phyloP scores from a whole-genome alignment of 306 rosid species.

The Lagenaria siceraria region DNA sequence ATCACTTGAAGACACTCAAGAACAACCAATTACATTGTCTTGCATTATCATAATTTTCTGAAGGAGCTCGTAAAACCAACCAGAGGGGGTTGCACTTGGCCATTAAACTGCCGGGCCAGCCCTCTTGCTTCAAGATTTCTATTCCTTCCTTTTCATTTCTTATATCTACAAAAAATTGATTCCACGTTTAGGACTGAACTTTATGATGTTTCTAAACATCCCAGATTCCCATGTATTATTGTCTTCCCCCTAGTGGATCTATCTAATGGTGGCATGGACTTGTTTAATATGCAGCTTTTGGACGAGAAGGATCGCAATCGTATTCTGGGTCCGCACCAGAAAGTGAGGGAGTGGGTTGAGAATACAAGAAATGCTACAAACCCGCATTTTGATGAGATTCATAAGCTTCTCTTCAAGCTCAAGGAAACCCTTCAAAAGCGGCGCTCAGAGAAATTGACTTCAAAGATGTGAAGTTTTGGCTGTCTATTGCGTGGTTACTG shows the following conservation, averaged over 20 bases:
- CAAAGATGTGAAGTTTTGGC: conserved; percentile 37
- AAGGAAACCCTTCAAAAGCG: conserved; percentile 29
- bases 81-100: not conserved
- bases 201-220: not conserved
- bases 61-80: not conserved
- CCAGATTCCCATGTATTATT: not conserved
- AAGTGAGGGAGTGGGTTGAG: conserved; percentile 75
- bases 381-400: conserved; percentile 81
- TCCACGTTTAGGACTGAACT: conserved; percentile 2
- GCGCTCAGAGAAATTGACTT: conserved; percentile 24
- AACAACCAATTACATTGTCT: not conserved
- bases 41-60: not conserved
- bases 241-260: not conserved
- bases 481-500: not conserved
- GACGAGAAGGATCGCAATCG: conserved; percentile 49
- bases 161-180: not conserved
- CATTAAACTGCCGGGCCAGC: not conserved
- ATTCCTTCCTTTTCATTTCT: not conserved
- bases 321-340: conserved; percentile 66
- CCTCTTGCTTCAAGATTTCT: not conserved
- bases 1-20: not conserved
- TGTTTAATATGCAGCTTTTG: conserved; percentile 36
- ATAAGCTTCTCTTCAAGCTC: conserved; percentile 32
- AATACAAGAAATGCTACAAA: conserved; percentile 55
- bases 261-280: not conserved